Base-by-base conservation (phyloP, 2,329 filamentous ascomycete genomes). In the Parasarocladium wereldwijsianum region DNA sequence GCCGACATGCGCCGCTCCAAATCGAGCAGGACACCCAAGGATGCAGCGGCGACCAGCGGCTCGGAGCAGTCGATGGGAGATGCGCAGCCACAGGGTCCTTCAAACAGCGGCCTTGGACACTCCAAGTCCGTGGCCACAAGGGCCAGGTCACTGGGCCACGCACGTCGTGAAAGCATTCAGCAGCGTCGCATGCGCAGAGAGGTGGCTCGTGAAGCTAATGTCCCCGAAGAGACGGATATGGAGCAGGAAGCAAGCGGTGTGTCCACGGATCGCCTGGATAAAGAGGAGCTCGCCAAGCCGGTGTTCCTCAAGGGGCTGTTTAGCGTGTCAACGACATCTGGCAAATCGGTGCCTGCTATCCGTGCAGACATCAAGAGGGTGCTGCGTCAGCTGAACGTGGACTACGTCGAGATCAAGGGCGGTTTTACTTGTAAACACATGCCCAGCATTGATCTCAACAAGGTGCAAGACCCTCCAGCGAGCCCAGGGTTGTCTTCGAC, bases 261-360 rank as follows among this genome's bases (percentile, higher is more conserved):
- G 17, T 76, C 72, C 7, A 70, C 65, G 2, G 72, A 77, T 23
- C 58, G 68, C 15, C 51, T 76, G 8, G 66, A 72, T 36, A 74
- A 70, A 40, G 75, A 79, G 5, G 84, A 92, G 40, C 70, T 87
- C 36, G 76, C 87, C 31, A 94, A 93, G 51, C 90, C 90, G 0
- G 90, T 96, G 3, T 96, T 80, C 51, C 69, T 98, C 34, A 98
- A 96, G 54, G 90, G 90, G 4, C 65, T 98, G 12, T 96, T 98
- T 58, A 96, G 87, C 44, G 90, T 96, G 32, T 92, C 84, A 4
- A 98, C 90, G 0, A 98, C 90, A 6, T 94, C 85, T 34, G 90
- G 77, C 46, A 93, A 92, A 48, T 83, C 87, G 1, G 70, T 96
- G 8, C 63, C 75, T 1, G 74, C 84, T 35, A 98, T 98, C 38